Evolutionary conservation across 345 rosid genomes (phyloP), one percentile per base, ranked within the genome.

Genomic region (Theobroma cacao): DNA sequence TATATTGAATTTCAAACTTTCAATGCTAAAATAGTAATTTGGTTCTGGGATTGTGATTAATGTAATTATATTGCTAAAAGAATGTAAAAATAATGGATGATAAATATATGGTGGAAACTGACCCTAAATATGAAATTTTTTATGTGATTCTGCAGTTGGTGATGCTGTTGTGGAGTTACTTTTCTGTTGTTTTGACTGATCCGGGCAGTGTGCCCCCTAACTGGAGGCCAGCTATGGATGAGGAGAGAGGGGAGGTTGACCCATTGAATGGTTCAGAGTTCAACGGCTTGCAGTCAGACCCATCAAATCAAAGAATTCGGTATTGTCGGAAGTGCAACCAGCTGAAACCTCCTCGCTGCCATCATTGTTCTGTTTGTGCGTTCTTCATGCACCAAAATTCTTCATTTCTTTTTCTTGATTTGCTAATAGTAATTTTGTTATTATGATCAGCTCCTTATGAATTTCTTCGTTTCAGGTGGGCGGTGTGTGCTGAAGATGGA

Each of bases 321-420:
- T 89, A 81, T 77, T 96, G 99, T 88, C 86, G 96, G 80, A 93
- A 95, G 84, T 95, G 99, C 82, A 91, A 86, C 84, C 97, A 95
- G 79, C 85, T 81, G 80, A 95, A 95, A 65, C 99, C 99, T 9
- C 97, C 98, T 73, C 97, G 98, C 6, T 92, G 98, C 79, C 98
- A 95, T 74, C 99, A 93, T 75, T 95, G 99, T 75, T 95, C 99
- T 82, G 97, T 93, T 82, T 95, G 99, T 96, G 81, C 83, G 99
- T 81, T 78, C 73, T 53, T 36, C 43, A 41, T 33, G n/a, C 45
- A 30, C 64, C 28, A 1, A 58, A 20, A 60, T 64, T 18, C 10
- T 4, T 1, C 13, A 15, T 2, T 28, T 82, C 20, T 48, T 20
- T 69, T 48, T 22, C 33, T 59, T 81, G 36, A 26, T 5, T 66